Conservation (phyloP, 2,329 filamentous ascomycete species). For the Monilinia aucupariae region DNA sequence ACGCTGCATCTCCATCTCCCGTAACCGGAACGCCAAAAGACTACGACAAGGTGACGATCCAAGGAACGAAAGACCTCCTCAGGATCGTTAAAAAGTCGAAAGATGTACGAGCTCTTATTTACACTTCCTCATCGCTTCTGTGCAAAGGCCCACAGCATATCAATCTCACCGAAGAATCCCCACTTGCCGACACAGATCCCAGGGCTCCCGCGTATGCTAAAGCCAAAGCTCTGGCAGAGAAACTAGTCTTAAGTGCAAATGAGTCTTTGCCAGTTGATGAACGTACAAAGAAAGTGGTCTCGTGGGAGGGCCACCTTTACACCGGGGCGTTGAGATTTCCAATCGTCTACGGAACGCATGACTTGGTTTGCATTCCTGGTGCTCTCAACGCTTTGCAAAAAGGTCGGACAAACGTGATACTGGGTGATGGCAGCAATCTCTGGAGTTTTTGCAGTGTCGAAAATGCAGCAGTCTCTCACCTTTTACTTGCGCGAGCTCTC, state of each 20-base stretch:
- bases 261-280: neutral
- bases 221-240: constrained; percentile 10
- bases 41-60: neutral
- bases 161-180: constrained; percentile 10
- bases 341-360: constrained; percentile 10
- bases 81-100: neutral
- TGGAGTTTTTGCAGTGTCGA: constrained; percentile 10
- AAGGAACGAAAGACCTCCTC: constrained; percentile 9
- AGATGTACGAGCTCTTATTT: constrained; percentile 4
- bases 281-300: neutral
- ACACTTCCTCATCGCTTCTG: constrained; percentile 10
- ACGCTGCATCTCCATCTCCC: constrained; percentile 8
- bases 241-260: neutral
- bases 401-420: constrained; percentile 1
- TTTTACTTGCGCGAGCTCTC: neutral
- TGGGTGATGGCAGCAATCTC: neutral
- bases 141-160: neutral
- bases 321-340: constrained; percentile 4
- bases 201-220: neutral
- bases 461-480: constrained; percentile 1
- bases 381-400: constrained; percentile 4
- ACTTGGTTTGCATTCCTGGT: neutral
- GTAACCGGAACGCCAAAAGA: neutral
- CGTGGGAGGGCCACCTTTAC: constrained; percentile 3
- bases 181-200: neutral